Evolutionary conservation across 1,284 basidiomycete species (phyloP).

Genomic region (Cutaneotrichosporon cyanovorans): DNA sequence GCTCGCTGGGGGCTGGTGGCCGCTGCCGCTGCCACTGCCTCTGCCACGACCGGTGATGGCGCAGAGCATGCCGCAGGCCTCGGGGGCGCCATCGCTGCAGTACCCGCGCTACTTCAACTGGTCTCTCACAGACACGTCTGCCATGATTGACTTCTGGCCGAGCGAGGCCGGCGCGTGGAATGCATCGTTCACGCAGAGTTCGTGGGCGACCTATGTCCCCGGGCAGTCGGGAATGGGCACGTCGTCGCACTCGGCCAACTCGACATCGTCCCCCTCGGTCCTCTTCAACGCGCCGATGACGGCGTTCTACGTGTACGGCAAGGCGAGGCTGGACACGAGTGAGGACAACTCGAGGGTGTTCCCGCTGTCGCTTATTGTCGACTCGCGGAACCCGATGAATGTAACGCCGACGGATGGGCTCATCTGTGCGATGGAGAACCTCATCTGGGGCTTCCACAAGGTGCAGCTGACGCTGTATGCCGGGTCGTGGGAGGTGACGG

Average conservation of each 20-base stretch:
- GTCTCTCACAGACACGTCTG: conserved; percentile 2
- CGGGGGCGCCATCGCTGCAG: neutral
- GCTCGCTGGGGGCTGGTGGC: too few species aligned
- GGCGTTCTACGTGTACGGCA: neutral
- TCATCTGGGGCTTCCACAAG: conserved; percentile 8
- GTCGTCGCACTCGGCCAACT: conserved; percentile 1
- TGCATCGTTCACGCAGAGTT: neutral
- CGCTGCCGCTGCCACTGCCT: too few species aligned
- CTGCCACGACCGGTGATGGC: too few species aligned
- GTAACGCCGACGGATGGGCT: neutral
- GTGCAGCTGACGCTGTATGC: conserved; percentile 2
- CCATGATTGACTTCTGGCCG: conserved; percentile 1
- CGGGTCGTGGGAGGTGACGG: neutral
- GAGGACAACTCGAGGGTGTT: neutral
- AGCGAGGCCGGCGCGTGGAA: conserved; percentile 1
- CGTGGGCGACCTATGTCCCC: conserved; percentile 1
- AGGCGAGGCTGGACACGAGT: neutral
- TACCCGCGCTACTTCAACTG: conserved; percentile 3
- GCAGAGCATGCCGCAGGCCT: too few species aligned
- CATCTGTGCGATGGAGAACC: neutral
- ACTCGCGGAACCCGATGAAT: conserved; percentile 4
- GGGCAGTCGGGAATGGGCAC: conserved; percentile 2
- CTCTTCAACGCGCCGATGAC: conserved; percentile 4
- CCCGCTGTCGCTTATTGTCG: conserved; percentile 2
- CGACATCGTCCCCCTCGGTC: neutral